Base-by-base conservation (phyloP, 2,329 filamentous ascomycete species). In the Aspergillus tubingensis region DNA sequence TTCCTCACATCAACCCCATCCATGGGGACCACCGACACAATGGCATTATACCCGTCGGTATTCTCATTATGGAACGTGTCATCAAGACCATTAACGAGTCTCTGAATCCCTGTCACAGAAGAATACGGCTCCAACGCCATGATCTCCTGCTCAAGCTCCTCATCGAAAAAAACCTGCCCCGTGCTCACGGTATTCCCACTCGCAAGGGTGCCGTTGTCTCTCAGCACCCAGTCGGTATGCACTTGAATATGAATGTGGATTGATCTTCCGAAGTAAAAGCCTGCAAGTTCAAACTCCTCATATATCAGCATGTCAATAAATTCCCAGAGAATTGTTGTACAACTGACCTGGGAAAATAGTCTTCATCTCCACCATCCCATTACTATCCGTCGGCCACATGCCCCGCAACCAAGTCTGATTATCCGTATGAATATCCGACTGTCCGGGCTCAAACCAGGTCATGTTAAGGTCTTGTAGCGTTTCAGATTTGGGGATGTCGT, bases 331-430 rank as follows among this genome's bases (percentile, higher is more conserved):
- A 19, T 19, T 25, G 25, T 32, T 32, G 10, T 11, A 32, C 30
- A 41, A 43, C 56, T 69, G 63, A 60, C 72, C 64, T 1, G 79
- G 79, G 64, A 80, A 70, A 10, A 70, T 69, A 1, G 80, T 82
- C 52, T 80, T 77, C 66, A 83, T 81, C 53, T 74, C 70, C 53
- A 79, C 77, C 39, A 83, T 76, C 27, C 81, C 81, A 41, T 81
- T 74, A 2, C 66, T 62, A 62, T 82, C 77, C 0, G 77, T 79
- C 4, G 72, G 70, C 70, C 80, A 78, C 58, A 82, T 76, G 21
- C 81, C 81, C 3, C 81, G 77, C 17, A 81, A 68, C 65, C 72
- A 82, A 4, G 77, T 80, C 0, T 71, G 68, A 2, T 70, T 67
- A 7, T 68, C 66, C 5, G 66, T 69, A 17, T 69, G 67, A 13